Base-by-base conservation (phyloP, 2,329 filamentous ascomycete genomes). In the Colletotrichum nymphaeae region DNA sequence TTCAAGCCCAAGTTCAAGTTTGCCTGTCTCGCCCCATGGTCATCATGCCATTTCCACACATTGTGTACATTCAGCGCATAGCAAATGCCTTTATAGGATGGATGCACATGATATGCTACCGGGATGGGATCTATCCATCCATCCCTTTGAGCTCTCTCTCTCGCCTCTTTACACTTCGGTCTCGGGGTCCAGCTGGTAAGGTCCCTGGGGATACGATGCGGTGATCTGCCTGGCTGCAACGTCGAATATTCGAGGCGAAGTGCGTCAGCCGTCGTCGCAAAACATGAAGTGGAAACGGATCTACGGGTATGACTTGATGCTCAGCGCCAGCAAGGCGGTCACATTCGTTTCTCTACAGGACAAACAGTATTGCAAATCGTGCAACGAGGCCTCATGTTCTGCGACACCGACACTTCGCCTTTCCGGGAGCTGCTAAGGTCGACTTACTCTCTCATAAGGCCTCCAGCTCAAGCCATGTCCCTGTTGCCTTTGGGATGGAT, bases 351-450 rank as follows among this genome's bases (percentile, higher is more conserved):
- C 57, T 69, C 53, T 6, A 14, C 19, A 37, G 32, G 32, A 52
- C 65, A 64, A 58, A 64, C 58, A 59, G 59, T 52, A 69, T 52
- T 59, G 59, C 65, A 69, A 69, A 72, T 63, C 59, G 53, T 69
- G 64, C 55, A 63, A 35, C 64, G 55, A 52, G 57, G 19, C 69
- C 52, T 19, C 30, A 42, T 35, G 24, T 49, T 37, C 65, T 57
- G 46, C 60, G 58, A 58, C 52, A 19, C 58, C 60, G 58, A 58
- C 52, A 19, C 57, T 22, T 72, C 53, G 11, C 35, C 32, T 28
- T 24, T 24, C n/a, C 30, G 9, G 32, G 19, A 19, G 28, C 30
- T 49, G n/a, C 8, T n/a, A 22, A 46, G 49, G 24, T 26, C 59
- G 35, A 26, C 37, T 69, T 64, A 46, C 52, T 46, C 52, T 49